A percentile compares a stretch with the other conserved stretches of the same genome.
phyloP scores from a whole-genome alignment of 352 stramenopile species.

The Phytophthora meadii region DNA sequence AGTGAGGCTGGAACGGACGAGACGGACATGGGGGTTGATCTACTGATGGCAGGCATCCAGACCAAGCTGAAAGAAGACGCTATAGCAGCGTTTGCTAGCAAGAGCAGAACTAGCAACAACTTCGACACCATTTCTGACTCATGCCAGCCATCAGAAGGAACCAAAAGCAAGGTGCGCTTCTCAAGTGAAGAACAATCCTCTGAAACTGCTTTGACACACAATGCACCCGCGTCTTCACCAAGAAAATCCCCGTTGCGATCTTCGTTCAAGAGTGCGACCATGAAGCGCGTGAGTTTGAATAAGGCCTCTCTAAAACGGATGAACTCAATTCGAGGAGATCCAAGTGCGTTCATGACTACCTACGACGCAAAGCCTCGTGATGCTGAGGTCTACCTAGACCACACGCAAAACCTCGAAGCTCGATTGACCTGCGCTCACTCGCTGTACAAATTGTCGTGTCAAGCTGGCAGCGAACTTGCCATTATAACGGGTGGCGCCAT shows the following conservation, averaged over 20 bases:
- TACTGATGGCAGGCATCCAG: constrained; percentile 39
- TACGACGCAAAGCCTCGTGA: constrained; percentile 26
- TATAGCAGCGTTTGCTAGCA: neutral
- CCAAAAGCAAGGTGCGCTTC: constrained; percentile 25
- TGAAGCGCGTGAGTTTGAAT: constrained; percentile 14
- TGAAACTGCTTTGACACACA: neutral
- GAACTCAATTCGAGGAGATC: constrained; percentile 48
- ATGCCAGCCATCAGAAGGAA: neutral
- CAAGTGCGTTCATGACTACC: constrained; percentile 27
- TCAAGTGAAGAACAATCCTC: constrained; percentile 6
- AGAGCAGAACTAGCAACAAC: constrained; percentile 13
- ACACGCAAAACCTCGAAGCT: constrained; percentile 56
- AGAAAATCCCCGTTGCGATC: neutral
- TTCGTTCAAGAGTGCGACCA: constrained; percentile 17
- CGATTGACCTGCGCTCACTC: constrained; percentile 74
- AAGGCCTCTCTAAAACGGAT: constrained; percentile 35
- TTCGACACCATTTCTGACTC: neutral
- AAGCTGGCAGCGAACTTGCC: constrained; percentile 52
- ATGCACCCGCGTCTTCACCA: neutral
- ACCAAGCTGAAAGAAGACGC: constrained; percentile 42
- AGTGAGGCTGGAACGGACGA: constrained; percentile 50
- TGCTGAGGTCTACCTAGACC: constrained; percentile 1
- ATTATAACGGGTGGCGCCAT: constrained; percentile 77
- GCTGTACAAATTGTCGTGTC: constrained; percentile 84
- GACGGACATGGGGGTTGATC: constrained; percentile 45